Conservation (phyloP, 192 early-diverging fungal species). For the Coemansia sp. region DNA sequence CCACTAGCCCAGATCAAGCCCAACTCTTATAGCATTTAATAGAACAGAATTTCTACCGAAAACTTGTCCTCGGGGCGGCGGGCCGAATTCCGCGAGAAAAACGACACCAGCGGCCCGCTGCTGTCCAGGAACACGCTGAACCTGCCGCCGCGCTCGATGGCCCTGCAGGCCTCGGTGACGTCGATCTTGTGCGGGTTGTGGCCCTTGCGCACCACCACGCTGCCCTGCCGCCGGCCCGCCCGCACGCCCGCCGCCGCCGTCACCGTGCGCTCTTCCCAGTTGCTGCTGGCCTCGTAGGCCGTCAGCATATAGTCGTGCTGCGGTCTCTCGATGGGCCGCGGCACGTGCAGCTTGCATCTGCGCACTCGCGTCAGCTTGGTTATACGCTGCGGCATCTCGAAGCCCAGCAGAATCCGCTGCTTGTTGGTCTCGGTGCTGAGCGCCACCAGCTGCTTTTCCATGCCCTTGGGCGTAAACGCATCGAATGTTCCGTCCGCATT, state of each 20-base stretch:
- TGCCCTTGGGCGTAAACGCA: constrained; percentile 22
- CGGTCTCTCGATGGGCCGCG: constrained; percentile 10
- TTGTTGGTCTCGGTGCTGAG: constrained; percentile 13
- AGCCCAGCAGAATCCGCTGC: constrained; percentile 38
- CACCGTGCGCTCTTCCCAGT: constrained; percentile 38
- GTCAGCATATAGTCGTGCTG: constrained; percentile 19
- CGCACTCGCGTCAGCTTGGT: constrained; percentile 11
- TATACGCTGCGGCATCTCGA: constrained; percentile 14
- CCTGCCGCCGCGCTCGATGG: constrained; percentile 10
- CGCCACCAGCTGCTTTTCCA: constrained; percentile 12
- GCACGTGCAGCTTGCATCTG: constrained; percentile 33
- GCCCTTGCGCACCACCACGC: background rate
- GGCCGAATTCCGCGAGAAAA: constrained; percentile 20
- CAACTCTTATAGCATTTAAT: too few relatives aligned
- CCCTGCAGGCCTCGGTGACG: constrained; percentile 26
- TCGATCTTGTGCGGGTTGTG: constrained; percentile 17
- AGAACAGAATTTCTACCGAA: constrained; percentile 14
- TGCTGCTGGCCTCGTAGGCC: constrained; percentile 21
- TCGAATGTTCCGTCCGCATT: constrained; percentile 15
- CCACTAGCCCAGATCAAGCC: too few relatives aligned
- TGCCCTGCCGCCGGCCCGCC: constrained; percentile 2
- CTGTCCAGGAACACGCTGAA: constrained; percentile 39
- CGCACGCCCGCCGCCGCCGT: constrained; percentile 10
- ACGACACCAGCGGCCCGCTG: constrained; percentile 16
- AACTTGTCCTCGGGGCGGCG: constrained; percentile 11